These are phyloP conservation scores for Moniliophthora roreri DNA, from an alignment of 1,284 basidiomycete genomes.

Conservation along the genomic window DNA sequence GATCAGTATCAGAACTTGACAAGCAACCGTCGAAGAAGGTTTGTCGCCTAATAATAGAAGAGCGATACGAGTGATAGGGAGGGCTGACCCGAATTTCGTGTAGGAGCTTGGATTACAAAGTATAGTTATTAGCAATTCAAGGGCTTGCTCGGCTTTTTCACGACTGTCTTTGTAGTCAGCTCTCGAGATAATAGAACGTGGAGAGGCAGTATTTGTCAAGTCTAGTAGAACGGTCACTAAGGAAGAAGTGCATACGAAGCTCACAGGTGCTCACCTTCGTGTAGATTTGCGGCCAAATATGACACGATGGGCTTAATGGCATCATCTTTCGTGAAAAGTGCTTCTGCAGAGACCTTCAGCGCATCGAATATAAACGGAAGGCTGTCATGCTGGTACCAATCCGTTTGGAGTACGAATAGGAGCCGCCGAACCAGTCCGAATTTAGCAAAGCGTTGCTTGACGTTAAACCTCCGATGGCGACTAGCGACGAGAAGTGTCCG, in stretches of 20 bases:
- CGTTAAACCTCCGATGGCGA: constrained; percentile 74
- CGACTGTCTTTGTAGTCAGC: constrained; percentile 47
- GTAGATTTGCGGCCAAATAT: constrained; percentile 83
- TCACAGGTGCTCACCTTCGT: constrained; percentile 67
- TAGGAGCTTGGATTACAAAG: constrained; percentile 54
- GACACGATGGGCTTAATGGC: constrained; percentile 84
- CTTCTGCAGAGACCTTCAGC: constrained; percentile 54
- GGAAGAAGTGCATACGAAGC: too few species aligned
- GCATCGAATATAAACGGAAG: constrained; percentile 59
- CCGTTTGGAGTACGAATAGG: constrained; percentile 78
- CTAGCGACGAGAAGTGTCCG: constrained; percentile 69
- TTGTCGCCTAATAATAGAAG: constrained; percentile 72
- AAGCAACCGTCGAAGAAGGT: constrained; percentile 58
- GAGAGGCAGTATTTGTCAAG: constrained; percentile 41
- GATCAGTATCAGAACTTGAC: constrained; percentile 61
- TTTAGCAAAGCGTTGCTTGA: constrained; percentile 67
- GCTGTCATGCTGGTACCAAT: constrained; percentile 65
- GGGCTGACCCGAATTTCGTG: constrained; percentile 60
- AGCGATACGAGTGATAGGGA: constrained; percentile 74
- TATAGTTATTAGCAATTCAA: constrained; percentile 58
- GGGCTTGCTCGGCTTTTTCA: constrained; percentile 62
- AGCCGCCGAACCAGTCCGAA: constrained; percentile 75
- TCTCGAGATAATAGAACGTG: constrained; percentile 53
- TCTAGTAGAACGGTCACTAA: constrained; percentile 7
- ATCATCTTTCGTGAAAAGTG: constrained; percentile 67